These are phyloP conservation scores for Populus pruinosa DNA, from an alignment of 345 rosid genomes.

Conservation along the genomic window DNA sequence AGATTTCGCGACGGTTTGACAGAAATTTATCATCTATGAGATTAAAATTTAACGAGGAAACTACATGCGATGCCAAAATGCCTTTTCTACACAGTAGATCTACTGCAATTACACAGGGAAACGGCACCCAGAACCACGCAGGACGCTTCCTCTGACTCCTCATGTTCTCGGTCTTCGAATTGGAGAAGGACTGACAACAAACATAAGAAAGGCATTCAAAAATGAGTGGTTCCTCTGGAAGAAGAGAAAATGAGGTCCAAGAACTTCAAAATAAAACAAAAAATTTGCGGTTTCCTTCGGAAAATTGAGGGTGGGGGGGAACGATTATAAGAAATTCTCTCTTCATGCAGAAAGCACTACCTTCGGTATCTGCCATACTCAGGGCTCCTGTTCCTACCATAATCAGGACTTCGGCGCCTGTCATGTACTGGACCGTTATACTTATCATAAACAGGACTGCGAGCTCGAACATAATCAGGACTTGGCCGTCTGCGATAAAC, in stretches of 20 bases:
- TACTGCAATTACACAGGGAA: background rate
- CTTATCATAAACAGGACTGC: slow-evolving; percentile 68
- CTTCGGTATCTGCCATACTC: slow-evolving; percentile 59
- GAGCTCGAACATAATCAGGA: slow-evolving; percentile 74
- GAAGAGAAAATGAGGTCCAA: background rate
- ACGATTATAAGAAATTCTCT: background rate
- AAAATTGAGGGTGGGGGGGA: background rate
- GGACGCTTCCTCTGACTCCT: slow-evolving; percentile 14
- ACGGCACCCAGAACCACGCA: background rate
- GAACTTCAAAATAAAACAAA: background rate
- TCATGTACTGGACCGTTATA: slow-evolving; percentile 60
- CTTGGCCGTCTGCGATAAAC: slow-evolving; percentile 59
- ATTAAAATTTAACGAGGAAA: background rate
- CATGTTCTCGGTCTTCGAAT: slow-evolving; percentile 51
- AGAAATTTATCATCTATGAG: background rate
- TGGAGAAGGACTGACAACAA: slow-evolving; percentile 59
- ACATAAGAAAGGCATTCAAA: background rate
- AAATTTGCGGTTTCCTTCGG: background rate
- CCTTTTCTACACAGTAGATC: slow-evolving; percentile 7
- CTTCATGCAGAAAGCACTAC: slow-evolving; percentile 25
- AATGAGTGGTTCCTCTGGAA: background rate
- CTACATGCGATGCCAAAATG: background rate
- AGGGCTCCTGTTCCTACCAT: slow-evolving; percentile 45
- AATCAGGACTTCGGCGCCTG: slow-evolving; percentile 44
- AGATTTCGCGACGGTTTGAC: background rate